phyloP scores from a whole-genome alignment of 176 grass and related monocot genomes.

The Saccharum officinarum region DNA sequence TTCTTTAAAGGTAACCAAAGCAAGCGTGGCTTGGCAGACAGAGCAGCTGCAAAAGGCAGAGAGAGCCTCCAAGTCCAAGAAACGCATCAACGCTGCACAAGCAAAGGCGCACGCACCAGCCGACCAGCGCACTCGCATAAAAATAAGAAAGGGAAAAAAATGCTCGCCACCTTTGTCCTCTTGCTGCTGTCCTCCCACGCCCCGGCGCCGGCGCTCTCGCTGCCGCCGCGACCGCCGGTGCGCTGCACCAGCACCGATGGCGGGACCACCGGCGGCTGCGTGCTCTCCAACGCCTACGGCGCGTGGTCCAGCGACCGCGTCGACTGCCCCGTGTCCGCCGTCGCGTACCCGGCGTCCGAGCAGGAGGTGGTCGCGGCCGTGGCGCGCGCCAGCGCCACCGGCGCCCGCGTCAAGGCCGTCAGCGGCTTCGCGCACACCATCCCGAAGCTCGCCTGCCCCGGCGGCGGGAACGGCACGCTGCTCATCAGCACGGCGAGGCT shows the following conservation, averaged over 20 bases:
- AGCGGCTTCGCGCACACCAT: conserved; percentile 86
- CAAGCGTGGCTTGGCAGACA: conserved; percentile 6
- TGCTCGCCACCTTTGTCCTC: conserved; percentile 7
- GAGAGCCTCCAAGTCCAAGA: not conserved
- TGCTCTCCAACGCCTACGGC: conserved; percentile 81
- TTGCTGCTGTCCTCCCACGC: not conserved
- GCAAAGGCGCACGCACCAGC: not conserved
- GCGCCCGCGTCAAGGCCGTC: conserved; percentile 58
- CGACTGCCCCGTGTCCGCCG: conserved; percentile 52
- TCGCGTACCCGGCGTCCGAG: conserved; percentile 63
- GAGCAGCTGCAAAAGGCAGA: conserved; percentile 13
- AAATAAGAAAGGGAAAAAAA: not conserved
- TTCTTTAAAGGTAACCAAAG: conserved; percentile 31
- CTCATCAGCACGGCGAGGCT: conserved; percentile 56
- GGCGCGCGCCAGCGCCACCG: conserved; percentile 32
- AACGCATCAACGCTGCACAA: not conserved
- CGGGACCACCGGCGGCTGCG: conserved; percentile 27
- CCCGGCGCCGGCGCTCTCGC: not conserved
- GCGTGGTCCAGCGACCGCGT: conserved; percentile 65
- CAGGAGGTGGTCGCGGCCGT: conserved; percentile 60
- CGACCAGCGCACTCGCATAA: not conserved
- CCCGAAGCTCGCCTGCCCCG: conserved; percentile 75
- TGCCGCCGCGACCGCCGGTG: conserved; percentile 65
- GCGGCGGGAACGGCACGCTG: not conserved
- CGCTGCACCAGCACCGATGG: conserved; percentile 21